These are phyloP conservation scores for Lepraria neglecta DNA, from an alignment of 495 filamentous ascomycete genomes.

Conservation along the genomic window DNA sequence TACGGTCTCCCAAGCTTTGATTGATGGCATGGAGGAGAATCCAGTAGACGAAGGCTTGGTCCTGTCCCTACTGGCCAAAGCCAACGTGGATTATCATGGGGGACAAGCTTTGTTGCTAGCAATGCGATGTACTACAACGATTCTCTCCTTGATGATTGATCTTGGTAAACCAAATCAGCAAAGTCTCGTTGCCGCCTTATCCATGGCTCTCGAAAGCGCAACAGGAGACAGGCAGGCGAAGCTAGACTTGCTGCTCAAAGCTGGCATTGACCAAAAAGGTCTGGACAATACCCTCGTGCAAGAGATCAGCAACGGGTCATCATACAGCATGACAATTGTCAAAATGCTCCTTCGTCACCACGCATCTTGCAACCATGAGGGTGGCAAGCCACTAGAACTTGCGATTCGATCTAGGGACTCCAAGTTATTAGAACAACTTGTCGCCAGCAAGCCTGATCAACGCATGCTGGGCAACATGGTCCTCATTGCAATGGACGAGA, in stretches of 20 bases:
- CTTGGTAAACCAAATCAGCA: constrained; percentile 16
- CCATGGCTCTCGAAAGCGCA: constrained; percentile 11
- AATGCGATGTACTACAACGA: constrained; percentile 6
- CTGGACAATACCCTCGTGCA: constrained; percentile 15
- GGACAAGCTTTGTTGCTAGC: constrained; percentile 12
- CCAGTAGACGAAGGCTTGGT: constrained; percentile 16
- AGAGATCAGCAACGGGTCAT: constrained; percentile 14
- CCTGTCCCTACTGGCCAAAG: constrained; percentile 1
- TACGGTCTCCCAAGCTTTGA: constrained; percentile 19
- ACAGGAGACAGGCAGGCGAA: constrained; percentile 15
- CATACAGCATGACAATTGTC: neutral
- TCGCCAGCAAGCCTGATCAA: constrained; percentile 9
- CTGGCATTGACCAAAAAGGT: constrained; percentile 19
- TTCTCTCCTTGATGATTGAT: constrained; percentile 16
- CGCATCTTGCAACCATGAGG: constrained; percentile 18
- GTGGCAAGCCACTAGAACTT: constrained; percentile 21
- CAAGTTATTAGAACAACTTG: constrained; percentile 10
- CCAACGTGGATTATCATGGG: constrained; percentile 16
- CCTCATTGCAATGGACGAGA: neutral
- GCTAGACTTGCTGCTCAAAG: constrained; percentile 16
- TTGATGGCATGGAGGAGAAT: constrained; percentile 10
- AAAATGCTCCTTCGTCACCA: constrained; percentile 11
- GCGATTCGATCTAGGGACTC: constrained; percentile 8
- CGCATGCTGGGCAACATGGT: constrained; percentile 9
- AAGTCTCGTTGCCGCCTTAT: constrained; percentile 6